phyloP scores from a whole-genome alignment of 179 eudicot species.

The Silene coronaria region DNA sequence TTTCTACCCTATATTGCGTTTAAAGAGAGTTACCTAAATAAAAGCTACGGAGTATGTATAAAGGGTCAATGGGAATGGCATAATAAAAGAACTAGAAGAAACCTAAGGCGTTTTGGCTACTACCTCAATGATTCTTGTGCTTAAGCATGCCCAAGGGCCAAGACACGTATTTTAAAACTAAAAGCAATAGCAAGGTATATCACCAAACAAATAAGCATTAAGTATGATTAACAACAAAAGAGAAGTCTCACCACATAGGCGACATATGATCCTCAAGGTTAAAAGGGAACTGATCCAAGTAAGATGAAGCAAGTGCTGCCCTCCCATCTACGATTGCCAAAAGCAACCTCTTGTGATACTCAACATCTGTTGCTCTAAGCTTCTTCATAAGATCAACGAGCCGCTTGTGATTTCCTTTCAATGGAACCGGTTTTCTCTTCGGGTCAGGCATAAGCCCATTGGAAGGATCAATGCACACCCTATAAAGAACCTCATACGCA shows the following conservation, averaged over 20 bases:
- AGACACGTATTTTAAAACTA: neutral
- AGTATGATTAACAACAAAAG: neutral
- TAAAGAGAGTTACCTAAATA: too few relatives aligned
- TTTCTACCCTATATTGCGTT: neutral
- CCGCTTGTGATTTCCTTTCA: constrained; percentile 71
- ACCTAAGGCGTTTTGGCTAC: too few relatives aligned
- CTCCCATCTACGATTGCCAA: constrained; percentile 72
- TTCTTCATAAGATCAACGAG: constrained; percentile 82
- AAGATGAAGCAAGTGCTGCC: constrained; percentile 61
- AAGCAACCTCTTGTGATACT: constrained; percentile 61
- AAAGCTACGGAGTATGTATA: too few relatives aligned
- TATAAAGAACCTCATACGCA: constrained; percentile 57
- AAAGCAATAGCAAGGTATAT: constrained; percentile 8
- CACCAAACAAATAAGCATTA: constrained; percentile 10
- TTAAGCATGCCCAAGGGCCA: neutral
- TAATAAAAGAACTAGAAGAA: too few relatives aligned
- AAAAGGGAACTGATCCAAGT: constrained; percentile 81
- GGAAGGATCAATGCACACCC: constrained; percentile 78
- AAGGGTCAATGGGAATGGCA: too few relatives aligned
- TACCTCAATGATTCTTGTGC: too few relatives aligned
- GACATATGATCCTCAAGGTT: constrained; percentile 77
- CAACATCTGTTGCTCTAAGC: constrained; percentile 68
- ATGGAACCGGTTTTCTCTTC: constrained; percentile 47
- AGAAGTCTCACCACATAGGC: constrained; percentile 61
- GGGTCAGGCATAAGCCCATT: constrained; percentile 94